These are phyloP conservation scores for Basipetospora chlamydospora DNA, from an alignment of 2,329 filamentous ascomycete genomes.

Conservation along the genomic window DNA sequence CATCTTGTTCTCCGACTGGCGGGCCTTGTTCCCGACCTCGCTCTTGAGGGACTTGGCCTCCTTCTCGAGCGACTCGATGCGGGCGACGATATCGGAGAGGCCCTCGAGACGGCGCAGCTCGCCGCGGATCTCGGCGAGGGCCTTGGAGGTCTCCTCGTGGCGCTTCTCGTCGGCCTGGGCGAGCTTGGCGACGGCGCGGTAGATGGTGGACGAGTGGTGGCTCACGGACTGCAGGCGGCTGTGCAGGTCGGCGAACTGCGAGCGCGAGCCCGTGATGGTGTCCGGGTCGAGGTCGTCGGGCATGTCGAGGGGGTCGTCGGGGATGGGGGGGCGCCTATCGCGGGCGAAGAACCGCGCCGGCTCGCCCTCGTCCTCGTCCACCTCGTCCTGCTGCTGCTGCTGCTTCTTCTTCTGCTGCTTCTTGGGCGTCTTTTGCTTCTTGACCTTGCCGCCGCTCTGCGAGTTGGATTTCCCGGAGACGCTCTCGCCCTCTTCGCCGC, in stretches of 20 bases:
- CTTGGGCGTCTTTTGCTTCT: conserved; percentile 14
- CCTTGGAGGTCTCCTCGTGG: conserved; percentile 36
- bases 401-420: conserved; percentile 19
- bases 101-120: conserved; percentile 29
- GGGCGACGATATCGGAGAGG: conserved; percentile 26
- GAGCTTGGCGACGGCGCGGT: conserved; percentile 38
- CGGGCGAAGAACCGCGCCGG: conserved; percentile 12
- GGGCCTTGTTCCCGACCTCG: conserved; percentile 35
- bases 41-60: conserved; percentile 43
- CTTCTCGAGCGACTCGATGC: conserved; percentile 38
- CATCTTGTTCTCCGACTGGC: conserved; percentile 35
- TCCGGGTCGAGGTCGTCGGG: conserved; percentile 32
- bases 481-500: too few relatives aligned
- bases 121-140: conserved; percentile 31
- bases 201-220: conserved; percentile 52
- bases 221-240: conserved; percentile 63
- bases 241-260: conserved; percentile 73
- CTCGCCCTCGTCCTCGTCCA: conserved; percentile 12
- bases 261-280: conserved; percentile 30
- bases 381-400: conserved; percentile 14
- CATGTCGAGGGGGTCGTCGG: conserved; percentile 21
- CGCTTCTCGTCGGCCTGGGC: conserved; percentile 38
- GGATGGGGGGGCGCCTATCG: conserved; percentile 9
- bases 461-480: conserved; percentile 11
- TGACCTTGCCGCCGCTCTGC: too few relatives aligned